A percentile compares a stretch with the other conserved stretches of the same genome.
These are phyloP conservation scores for Teunomyces cretensis DNA, from an alignment of 805 yeast genomes.

Conservation along the genomic window DNA sequence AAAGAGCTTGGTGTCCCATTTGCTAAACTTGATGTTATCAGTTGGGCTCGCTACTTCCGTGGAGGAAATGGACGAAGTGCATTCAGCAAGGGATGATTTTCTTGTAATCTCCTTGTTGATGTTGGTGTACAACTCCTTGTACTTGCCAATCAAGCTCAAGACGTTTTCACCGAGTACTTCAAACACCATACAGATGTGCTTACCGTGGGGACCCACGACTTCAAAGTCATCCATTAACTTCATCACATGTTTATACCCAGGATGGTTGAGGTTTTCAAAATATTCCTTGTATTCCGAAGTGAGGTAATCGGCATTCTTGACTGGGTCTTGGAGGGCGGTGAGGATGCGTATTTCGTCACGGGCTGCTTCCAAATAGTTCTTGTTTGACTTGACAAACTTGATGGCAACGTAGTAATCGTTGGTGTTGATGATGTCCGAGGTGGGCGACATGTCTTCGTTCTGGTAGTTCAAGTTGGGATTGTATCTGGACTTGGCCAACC, in stretches of 20 bases:
- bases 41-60: background rate
- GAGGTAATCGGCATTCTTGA: slow-evolving; percentile 11
- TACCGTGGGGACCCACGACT: slow-evolving; percentile 61
- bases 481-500: slow-evolving; percentile 49
- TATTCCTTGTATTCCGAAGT: background rate
- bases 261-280: slow-evolving; percentile 9
- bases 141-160: slow-evolving; percentile 49
- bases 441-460: background rate
- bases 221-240: slow-evolving; percentile 55
- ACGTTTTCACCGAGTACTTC: slow-evolving; percentile 65
- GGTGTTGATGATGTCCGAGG: slow-evolving; percentile 7
- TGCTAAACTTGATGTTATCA: slow-evolving; percentile 13
- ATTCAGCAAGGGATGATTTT: slow-evolving; percentile 1
- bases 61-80: background rate
- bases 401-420: slow-evolving; percentile 54
- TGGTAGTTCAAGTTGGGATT: slow-evolving; percentile 7
- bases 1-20: slow-evolving; percentile 17
- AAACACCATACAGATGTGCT: slow-evolving; percentile 64
- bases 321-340: slow-evolving; percentile 30
- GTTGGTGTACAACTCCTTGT: slow-evolving; percentile 38
- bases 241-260: slow-evolving; percentile 39
- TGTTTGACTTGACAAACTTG: slow-evolving; percentile 57
- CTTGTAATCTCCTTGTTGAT: slow-evolving; percentile 14
- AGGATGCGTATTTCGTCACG: slow-evolving; percentile 58
- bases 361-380: slow-evolving; percentile 61